These are phyloP conservation scores for Hysterium pulicare DNA, from an alignment of 2,329 filamentous ascomycete genomes.

Conservation along the genomic window DNA sequence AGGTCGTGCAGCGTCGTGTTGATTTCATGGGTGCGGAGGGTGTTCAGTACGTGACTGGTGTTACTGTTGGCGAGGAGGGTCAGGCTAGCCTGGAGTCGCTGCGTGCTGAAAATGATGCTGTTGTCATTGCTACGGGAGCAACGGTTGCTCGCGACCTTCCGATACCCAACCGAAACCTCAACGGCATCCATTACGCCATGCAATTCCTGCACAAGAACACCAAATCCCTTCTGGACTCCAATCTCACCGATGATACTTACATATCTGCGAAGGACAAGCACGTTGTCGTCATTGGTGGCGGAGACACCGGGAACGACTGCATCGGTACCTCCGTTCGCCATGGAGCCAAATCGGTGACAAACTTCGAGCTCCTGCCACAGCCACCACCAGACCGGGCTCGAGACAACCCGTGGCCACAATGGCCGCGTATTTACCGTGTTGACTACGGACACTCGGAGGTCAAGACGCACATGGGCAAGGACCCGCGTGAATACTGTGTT, in stretches of 20 bases:
- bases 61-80: constrained; percentile 74
- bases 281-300: constrained; percentile 93
- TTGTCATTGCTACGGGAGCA: constrained; percentile 87
- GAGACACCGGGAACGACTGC: constrained; percentile 97
- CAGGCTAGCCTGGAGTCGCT: constrained; percentile 67
- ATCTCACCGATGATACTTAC: constrained; percentile 77
- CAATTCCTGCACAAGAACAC: constrained; percentile 97
- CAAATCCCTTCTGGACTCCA: constrained; percentile 92
- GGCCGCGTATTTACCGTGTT: constrained; percentile 97
- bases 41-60: constrained; percentile 73
- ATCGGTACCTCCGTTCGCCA: constrained; percentile 96
- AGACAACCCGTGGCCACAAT: constrained; percentile 98
- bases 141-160: constrained; percentile 91
- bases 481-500: constrained; percentile 95
- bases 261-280: constrained; percentile 95
- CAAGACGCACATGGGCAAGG: constrained; percentile 91
- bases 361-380: constrained; percentile 93
- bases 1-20: constrained; percentile 89
- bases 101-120: constrained; percentile 71
- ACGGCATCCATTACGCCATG: constrained; percentile 95
- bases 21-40: constrained; percentile 94
- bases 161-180: constrained; percentile 81
- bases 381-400: constrained; percentile 84
- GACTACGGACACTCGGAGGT: constrained; percentile 97
- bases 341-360: constrained; percentile 91